Base-by-base conservation (phyloP, 345 rosid species). In the Eucalyptus cloeziana region DNA sequence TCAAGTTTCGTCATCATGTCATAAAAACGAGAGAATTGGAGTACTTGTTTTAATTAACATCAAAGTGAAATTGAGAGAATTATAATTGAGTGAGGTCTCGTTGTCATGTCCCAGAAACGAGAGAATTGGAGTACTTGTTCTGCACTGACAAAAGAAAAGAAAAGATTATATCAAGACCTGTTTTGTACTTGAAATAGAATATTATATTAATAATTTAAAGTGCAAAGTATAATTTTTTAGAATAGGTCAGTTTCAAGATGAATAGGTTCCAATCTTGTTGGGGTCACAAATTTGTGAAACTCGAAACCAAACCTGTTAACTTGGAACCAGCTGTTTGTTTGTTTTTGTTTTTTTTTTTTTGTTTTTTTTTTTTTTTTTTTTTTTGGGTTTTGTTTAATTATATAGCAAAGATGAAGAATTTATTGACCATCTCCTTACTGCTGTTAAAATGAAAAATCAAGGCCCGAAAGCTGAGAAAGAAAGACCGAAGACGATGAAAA, bases 341-440 rank as follows among this genome's bases (percentile, higher is more conserved):
- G n/a, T n/a, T n/a, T n/a, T n/a, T n/a, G n/a, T n/a, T n/a, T n/a
- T n/a, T n/a, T n/a, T n/a, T n/a, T n/a, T n/a, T n/a, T n/a, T n/a
- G n/a, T n/a, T n/a, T n/a, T n/a, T n/a, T n/a, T n/a, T 0, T 8
- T 2, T 19, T 54, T 21, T 22, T 4, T 8, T 56, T 8, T 56
- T 4, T 22, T 24, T 4, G 9, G 62, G 27, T 56, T 22, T 22
- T 10, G 8, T 54, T 54, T 54, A 21, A 22, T 54, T 21, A 21
- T 54, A 54, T 54, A 54, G 22, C 25, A 10, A 54, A 54, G 60
- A 54, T 54, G 60, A 10, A 2, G 25, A 22, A 52, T 52, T 52
- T 54, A 54, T 21, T 7, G 40, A 37, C 25, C 60, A 54, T 54
- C 62, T 56, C 62, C 30, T 56, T 56, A 30, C 27, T 56, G 5